Percentiles rank a stretch among this genome's conserved stretches.
Evolutionary conservation across 139 green algal species (phyloP).

Genomic region (Volvox reticuliferus): DNA sequence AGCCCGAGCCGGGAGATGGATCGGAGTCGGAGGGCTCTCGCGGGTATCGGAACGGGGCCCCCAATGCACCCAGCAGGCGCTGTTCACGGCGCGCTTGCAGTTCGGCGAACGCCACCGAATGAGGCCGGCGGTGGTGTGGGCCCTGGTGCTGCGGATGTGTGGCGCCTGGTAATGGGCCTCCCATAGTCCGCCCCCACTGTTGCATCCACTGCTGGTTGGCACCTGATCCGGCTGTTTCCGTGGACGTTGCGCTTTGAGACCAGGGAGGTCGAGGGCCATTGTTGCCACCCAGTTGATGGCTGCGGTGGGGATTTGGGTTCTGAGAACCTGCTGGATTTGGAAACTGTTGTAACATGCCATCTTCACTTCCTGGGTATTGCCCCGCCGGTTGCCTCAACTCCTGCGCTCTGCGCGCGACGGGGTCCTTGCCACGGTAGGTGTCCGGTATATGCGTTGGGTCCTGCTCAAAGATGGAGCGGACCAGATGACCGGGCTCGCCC

Average conservation of each 20-base stretch:
- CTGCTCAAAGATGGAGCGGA: slow-evolving; percentile 19
- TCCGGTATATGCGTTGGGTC: not conserved
- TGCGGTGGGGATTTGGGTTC: too few relatives aligned
- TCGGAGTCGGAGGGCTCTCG: not conserved
- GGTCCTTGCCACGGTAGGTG: not conserved
- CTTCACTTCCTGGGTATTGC: too few relatives aligned
- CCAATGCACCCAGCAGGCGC: not conserved
- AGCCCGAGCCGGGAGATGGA: not conserved
- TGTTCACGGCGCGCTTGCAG: not conserved
- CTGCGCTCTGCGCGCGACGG: not conserved
- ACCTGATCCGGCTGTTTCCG: too few relatives aligned
- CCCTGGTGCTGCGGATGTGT: too few relatives aligned
- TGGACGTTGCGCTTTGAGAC: too few relatives aligned
- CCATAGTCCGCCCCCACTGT: too few relatives aligned
- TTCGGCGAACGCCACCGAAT: slow-evolving; percentile 1
- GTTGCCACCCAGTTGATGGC: too few relatives aligned
- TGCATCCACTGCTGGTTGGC: too few relatives aligned
- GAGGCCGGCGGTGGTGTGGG: not conserved
- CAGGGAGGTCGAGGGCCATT: too few relatives aligned
- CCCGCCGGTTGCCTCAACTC: not conserved
- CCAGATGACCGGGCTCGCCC: slow-evolving; percentile 20
- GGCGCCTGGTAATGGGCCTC: too few relatives aligned
- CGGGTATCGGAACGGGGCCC: not conserved
- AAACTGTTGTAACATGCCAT: not conserved
- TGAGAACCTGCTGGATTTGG: too few relatives aligned